phyloP scores from a whole-genome alignment of 2,329 filamentous ascomycete species.

The Neofusicoccum parvum region DNA sequence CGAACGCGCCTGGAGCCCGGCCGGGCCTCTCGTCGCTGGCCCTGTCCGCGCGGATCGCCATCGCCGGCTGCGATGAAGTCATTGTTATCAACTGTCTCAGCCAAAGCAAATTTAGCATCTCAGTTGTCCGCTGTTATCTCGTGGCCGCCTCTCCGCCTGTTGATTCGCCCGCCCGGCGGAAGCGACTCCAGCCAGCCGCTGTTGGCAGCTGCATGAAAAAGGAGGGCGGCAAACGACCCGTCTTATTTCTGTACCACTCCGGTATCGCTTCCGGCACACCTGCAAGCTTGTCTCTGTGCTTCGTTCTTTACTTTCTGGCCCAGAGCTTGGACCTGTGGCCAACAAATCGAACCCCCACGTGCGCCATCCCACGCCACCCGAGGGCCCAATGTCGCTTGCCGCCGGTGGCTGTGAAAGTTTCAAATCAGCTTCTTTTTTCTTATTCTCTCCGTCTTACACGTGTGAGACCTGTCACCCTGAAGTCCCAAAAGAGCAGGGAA shows the following conservation, averaged over 20 bases:
- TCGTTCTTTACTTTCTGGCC: background rate
- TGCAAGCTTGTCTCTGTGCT: background rate
- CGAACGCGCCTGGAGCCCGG: background rate
- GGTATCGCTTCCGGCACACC: background rate
- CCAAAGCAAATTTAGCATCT: slow-evolving; percentile 1
- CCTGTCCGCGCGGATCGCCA: background rate
- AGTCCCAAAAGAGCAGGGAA: too few species aligned
- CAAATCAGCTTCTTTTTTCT: background rate
- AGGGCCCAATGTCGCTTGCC: slow-evolving; percentile 11
- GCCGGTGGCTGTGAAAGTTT: slow-evolving; percentile 11
- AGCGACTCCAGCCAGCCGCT: background rate
- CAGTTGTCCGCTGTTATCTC: slow-evolving; percentile 1
- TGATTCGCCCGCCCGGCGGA: background rate
- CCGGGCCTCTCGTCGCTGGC: background rate
- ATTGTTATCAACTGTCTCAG: background rate
- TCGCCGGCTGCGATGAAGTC: background rate
- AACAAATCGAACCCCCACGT: slow-evolving; percentile 6
- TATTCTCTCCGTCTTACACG: background rate
- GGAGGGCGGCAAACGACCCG: background rate
- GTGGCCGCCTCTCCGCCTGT: background rate
- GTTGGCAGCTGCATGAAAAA: slow-evolving; percentile 5
- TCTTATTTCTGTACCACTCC: background rate
- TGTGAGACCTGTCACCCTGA: too few species aligned
- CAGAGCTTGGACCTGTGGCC: background rate
- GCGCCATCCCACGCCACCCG: slow-evolving; percentile 1